These are phyloP conservation scores for Entophlyctis helioformis DNA, from an alignment of 192 early-diverging fungal genomes.

Conservation along the genomic window DNA sequence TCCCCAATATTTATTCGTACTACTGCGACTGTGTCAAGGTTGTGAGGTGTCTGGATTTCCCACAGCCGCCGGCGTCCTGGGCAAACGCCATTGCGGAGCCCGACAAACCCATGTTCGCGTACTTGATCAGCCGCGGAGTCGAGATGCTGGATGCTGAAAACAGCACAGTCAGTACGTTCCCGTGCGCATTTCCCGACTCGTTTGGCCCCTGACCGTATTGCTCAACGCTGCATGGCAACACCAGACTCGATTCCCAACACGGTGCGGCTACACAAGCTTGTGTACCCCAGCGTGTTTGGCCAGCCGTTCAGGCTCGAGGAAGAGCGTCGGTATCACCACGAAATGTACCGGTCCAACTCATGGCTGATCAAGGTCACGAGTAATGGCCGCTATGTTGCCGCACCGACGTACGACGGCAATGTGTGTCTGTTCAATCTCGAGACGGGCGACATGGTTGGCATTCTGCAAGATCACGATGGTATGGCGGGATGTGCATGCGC, in stretches of 20 bases:
- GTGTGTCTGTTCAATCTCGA: slow-evolving; percentile 73
- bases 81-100: slow-evolving; percentile 16
- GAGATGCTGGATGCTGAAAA: slow-evolving; percentile 79
- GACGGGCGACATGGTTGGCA: slow-evolving; percentile 60
- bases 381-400: slow-evolving; percentile 80
- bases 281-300: slow-evolving; percentile 65
- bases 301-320: slow-evolving; percentile 62
- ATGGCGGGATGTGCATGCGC: neutral
- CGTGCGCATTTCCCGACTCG: too few relatives aligned
- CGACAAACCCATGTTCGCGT: slow-evolving; percentile 43
- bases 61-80: slow-evolving; percentile 12
- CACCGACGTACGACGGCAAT: slow-evolving; percentile 81
- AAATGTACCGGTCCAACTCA: slow-evolving; percentile 82
- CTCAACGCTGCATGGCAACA: too few relatives aligned
- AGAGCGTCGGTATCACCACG: slow-evolving; percentile 65
- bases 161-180: slow-evolving; percentile 53
- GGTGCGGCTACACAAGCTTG: slow-evolving; percentile 72
- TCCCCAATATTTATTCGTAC: slow-evolving; percentile 67
- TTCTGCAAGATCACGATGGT: slow-evolving; percentile 76
- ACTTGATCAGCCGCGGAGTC: slow-evolving; percentile 79
- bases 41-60: slow-evolving; percentile 56
- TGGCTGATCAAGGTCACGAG: slow-evolving; percentile 85
- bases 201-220: too few relatives aligned
- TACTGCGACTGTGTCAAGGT: slow-evolving; percentile 95
- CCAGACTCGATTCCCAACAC: slow-evolving; percentile 64